These are phyloP conservation scores for Gracilaria caudata DNA, from an alignment of 23 red algal genomes.

Conservation along the genomic window DNA sequence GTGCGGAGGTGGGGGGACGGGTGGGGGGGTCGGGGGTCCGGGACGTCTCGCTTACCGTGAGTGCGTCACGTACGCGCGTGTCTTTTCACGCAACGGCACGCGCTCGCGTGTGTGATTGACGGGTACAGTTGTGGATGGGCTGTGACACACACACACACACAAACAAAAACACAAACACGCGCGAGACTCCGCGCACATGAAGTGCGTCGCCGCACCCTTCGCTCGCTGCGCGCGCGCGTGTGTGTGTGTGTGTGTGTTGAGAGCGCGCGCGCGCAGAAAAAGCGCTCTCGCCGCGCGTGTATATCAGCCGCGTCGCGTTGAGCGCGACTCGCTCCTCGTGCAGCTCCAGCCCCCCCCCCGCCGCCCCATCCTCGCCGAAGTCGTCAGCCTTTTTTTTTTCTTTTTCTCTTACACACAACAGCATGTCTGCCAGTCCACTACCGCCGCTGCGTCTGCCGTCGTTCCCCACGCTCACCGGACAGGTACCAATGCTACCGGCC, in stretches of 20 bases:
- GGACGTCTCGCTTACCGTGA: no score
- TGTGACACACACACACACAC: no score
- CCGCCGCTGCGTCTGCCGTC: conserved; percentile 24
- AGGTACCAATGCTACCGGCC: background rate
- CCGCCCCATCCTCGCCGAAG: background rate
- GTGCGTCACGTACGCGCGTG: no score
- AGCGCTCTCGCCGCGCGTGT: background rate
- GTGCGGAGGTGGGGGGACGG: no score
- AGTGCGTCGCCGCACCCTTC: background rate
- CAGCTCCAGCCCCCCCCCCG: background rate
- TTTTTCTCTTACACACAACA: background rate
- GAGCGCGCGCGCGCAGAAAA: no score
- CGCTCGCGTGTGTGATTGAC: no score
- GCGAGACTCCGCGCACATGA: no score
- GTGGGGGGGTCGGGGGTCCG: no score
- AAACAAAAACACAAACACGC: no score
- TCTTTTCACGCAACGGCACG: no score
- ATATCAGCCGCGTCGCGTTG: background rate
- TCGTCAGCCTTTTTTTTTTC: background rate
- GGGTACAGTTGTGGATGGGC: no score
- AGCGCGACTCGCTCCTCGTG: background rate
- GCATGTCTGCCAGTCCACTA: background rate
- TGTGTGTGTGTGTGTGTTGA: no score
- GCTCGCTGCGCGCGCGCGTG: background rate
- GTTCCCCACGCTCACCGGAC: conserved; percentile 11